Percentiles rank a stretch among this genome's conserved stretches.
Evolutionary conservation across 2,329 filamentous ascomycete species (phyloP).

Genomic region (Trichoderma hamatum): DNA sequence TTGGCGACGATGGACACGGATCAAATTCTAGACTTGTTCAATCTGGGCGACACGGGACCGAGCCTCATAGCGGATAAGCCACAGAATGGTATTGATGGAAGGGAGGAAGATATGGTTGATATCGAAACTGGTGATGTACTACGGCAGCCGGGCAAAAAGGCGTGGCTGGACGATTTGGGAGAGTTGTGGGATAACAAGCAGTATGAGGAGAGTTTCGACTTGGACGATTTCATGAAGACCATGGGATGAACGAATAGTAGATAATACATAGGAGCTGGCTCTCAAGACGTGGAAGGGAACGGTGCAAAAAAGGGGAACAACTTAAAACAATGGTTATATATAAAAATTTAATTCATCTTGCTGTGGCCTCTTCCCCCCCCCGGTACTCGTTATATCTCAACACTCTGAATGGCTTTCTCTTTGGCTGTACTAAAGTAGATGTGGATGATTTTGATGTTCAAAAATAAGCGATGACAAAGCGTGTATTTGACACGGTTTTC

Average conservation of each 20-base stretch:
- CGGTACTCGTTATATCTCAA: background rate
- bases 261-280: background rate
- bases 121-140: constrained; percentile 88
- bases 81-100: constrained; percentile 59
- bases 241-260: constrained; percentile 63
- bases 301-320: background rate
- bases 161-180: constrained; percentile 90
- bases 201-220: constrained; percentile 97
- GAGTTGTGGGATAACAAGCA: constrained; percentile 97
- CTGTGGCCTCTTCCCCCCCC: background rate
- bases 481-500: background rate
- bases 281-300: background rate
- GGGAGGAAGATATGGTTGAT: constrained; percentile 87
- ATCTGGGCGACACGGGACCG: constrained; percentile 76
- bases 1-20: constrained; percentile 96
- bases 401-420: background rate
- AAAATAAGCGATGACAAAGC: background rate
- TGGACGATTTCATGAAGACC: constrained; percentile 91
- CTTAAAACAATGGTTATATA: background rate
- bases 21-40: constrained; percentile 96
- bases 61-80: constrained; percentile 65
- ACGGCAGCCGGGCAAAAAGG: constrained; percentile 94
- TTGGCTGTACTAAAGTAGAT: constrained; percentile 17
- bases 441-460: constrained; percentile 1
- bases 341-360: background rate